A percentile compares a stretch with the other conserved stretches of the same genome.
Conservation (phyloP, 371 early-diverging fungal genomes). For the Saksenaea vasiformis region DNA sequence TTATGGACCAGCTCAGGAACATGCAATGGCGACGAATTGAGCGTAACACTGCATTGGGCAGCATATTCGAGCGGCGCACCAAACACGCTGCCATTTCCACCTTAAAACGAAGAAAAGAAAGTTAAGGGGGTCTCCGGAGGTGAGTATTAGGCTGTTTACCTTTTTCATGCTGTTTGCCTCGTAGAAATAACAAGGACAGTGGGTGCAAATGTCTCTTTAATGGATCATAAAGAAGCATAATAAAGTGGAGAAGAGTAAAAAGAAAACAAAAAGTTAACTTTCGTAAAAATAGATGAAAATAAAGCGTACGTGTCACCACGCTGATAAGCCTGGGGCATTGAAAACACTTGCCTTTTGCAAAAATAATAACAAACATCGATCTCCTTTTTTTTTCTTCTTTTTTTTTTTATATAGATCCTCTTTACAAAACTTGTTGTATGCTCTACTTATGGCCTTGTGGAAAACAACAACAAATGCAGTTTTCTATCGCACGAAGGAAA, state of each 20-base stretch:
- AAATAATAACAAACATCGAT: neutral
- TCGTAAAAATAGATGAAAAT: neutral
- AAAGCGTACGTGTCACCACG: constrained; percentile 3
- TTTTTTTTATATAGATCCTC: neutral
- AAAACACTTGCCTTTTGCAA: constrained; percentile 6
- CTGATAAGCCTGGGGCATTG: neutral
- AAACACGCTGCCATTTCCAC: constrained; percentile 36
- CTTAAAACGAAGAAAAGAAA: constrained; percentile 1
- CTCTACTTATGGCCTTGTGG: neutral
- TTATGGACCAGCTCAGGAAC: constrained; percentile 43
- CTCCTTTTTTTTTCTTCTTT: neutral
- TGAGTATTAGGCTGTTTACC: neutral
- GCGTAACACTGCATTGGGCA: constrained; percentile 30
- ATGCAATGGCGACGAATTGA: constrained; percentile 23
- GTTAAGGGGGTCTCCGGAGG: neutral
- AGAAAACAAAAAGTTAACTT: neutral
- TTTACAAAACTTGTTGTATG: neutral
- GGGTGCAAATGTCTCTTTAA: neutral
- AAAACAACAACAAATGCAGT: neutral
- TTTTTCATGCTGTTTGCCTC: constrained; percentile 1
- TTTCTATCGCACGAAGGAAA: no score
- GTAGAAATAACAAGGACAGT: neutral
- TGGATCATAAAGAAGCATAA: constrained; percentile 2
- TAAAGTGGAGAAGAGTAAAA: constrained; percentile 1
- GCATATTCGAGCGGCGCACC: constrained; percentile 44